Evolutionary conservation across 176 grass and related monocot genomes (phyloP).

Genomic region (Oryza meyeriana): DNA sequence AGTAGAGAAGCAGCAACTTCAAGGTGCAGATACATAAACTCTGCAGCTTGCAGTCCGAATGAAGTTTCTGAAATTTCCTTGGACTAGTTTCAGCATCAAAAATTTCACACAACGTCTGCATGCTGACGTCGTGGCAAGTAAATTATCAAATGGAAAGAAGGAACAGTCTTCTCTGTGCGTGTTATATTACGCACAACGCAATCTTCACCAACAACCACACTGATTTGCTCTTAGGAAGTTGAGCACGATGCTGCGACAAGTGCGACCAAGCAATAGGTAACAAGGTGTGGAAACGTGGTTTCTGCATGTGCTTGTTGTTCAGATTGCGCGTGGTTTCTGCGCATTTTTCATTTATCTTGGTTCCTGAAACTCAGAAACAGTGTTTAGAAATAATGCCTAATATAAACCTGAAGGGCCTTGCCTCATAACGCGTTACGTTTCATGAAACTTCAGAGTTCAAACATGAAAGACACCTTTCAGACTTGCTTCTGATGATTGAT

Average conservation of each 20-base stretch:
- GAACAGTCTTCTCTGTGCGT: not conserved
- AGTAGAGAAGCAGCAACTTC: not conserved
- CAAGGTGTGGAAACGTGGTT: not conserved
- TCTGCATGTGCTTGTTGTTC: not conserved
- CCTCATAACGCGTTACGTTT: too few species aligned
- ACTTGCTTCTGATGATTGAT: not conserved
- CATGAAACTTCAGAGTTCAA: not conserved
- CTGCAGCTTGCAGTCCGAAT: not conserved
- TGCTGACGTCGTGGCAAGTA: not conserved
- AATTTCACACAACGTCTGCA: not conserved
- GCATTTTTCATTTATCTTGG: too few species aligned
- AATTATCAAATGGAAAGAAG: not conserved
- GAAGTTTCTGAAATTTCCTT: not conserved
- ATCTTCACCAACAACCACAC: conserved; percentile 9
- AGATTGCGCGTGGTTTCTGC: not conserved
- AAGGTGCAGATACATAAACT: not conserved
- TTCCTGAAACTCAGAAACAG: too few species aligned
- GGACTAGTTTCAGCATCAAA: conserved; percentile 7
- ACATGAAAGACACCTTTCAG: not conserved
- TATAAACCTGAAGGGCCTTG: too few species aligned
- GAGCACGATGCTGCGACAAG: not conserved
- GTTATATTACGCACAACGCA: not conserved
- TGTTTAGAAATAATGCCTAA: too few species aligned
- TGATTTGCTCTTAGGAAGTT: not conserved
- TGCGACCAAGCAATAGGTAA: not conserved